Percentiles rank a stretch among this genome's conserved stretches.
Conservation (phyloP, 257 asterid genomes). For the Rubia yunnanensis region DNA sequence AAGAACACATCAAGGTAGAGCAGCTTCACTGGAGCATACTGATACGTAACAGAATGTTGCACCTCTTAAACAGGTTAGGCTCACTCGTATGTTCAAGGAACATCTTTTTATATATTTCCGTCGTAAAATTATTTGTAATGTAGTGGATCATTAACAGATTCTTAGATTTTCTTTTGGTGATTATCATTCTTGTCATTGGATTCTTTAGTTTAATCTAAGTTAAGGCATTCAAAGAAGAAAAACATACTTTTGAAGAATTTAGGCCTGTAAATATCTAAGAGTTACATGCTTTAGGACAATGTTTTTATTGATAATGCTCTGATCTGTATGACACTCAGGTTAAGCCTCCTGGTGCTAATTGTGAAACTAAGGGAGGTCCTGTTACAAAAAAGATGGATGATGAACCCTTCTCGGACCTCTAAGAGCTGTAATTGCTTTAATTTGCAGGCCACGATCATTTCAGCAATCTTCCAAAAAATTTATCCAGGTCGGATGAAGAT, state of each 20-base stretch:
- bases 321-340: not conserved
- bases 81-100: not conserved
- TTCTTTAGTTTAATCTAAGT: not conserved
- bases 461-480: not conserved
- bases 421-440: not conserved
- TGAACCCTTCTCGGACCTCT: not conserved
- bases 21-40: constrained; percentile 29
- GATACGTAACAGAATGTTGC: constrained; percentile 15
- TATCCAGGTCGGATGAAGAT: constrained; percentile 2
- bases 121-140: not conserved
- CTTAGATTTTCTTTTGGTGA: not conserved
- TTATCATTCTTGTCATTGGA: not conserved
- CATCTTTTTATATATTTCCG: not conserved
- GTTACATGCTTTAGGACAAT: not conserved
- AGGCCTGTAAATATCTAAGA: not conserved
- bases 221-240: not conserved
- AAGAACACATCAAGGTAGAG: constrained; percentile 17
- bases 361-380: not conserved
- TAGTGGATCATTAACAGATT: not conserved
- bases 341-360: not conserved
- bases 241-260: not conserved
- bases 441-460: constrained; percentile 2
- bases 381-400: not conserved
- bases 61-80: constrained; percentile 25
- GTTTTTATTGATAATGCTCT: not conserved